Evolutionary conservation across 352 stramenopile genomes (phyloP), one percentile per base, ranked within the genome.

Genomic region (Globisporangium uncinulatum): DNA sequence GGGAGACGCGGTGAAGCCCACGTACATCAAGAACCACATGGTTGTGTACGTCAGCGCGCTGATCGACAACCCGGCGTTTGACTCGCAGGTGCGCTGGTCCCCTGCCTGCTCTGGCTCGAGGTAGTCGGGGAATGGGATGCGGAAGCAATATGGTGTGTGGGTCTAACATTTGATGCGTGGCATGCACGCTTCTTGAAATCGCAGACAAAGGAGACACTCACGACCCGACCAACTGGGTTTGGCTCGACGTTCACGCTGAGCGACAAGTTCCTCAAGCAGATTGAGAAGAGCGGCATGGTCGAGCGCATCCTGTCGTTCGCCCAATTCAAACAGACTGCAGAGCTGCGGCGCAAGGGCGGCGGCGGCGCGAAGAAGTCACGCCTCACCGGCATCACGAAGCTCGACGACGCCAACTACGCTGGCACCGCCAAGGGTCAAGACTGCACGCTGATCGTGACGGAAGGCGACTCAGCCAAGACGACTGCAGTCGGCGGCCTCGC

Each of bases 391-490:
- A 93, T 99, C 43, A 83, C 95, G 1, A 99, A 99, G 69, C 78
- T 99, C 4, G 97, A 99, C 58, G 97, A 99, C 69, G 97, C 97
- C 0, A 98, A 99, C 68, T 69, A 92, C 42, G 97, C 97, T 32
- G 97, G 97, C 36, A 94, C 77, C 14, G 82, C 92, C 19, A 89
- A 95, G 50, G 80, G 76, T 29, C 74, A 88, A 51, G 63, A 97
- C 31, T 99, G 97, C 66, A 99, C 97, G 4, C 67, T 99, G n/a
- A 99, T 99, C 61, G 69, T 99, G 17, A 99, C 97, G 3, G 97
- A 99, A 83, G 97, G 97, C 69, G 97, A 99, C 73, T 99, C 96
- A 17, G 97, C 97, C 54, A 99, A 99, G 71, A 97, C 95, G 10
- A 74, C 99, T 19, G 96, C 97, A 19, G 94, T 99, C n/a, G 94